These are phyloP conservation scores for Coniochaeta prunicola DNA, from an alignment of 2,329 filamentous ascomycete species.

Conservation along the genomic window DNA sequence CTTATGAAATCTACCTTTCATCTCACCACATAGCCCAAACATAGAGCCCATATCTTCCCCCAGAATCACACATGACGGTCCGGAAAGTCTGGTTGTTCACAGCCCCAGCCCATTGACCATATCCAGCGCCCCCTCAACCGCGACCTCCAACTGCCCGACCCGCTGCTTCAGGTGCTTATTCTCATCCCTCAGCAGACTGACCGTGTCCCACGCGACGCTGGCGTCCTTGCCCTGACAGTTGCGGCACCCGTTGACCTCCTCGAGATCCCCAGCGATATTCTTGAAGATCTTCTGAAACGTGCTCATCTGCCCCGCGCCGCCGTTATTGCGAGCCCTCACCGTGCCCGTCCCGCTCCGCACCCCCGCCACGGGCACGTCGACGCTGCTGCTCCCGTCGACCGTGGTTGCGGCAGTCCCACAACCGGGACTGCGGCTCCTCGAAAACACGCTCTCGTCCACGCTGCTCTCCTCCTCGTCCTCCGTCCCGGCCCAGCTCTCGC, in stretches of 20 bases:
- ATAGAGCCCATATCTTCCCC: no score
- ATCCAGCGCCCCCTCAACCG: slow-evolving; percentile 54
- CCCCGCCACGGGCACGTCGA: neutral
- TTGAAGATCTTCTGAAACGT: slow-evolving; percentile 42
- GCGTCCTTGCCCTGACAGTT: slow-evolving; percentile 54
- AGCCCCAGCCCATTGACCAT: slow-evolving; percentile 48
- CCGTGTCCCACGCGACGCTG: slow-evolving; percentile 58
- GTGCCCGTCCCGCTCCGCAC: slow-evolving; percentile 12
- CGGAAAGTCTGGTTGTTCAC: slow-evolving; percentile 17
- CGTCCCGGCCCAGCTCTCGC: slow-evolving; percentile 5
- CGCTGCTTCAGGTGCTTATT: slow-evolving; percentile 54
- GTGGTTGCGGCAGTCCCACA: slow-evolving; percentile 25
- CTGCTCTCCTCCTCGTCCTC: slow-evolving; percentile 20
- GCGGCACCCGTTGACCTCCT: slow-evolving; percentile 29
- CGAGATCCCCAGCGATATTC: slow-evolving; percentile 31
- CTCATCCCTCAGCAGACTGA: slow-evolving; percentile 53
- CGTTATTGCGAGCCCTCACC: slow-evolving; percentile 12
- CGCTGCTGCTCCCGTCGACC: slow-evolving; percentile 6
- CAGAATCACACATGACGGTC: no score
- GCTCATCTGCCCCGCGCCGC: slow-evolving; percentile 28
- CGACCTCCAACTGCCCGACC: slow-evolving; percentile 51
- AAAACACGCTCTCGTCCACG: slow-evolving; percentile 51
- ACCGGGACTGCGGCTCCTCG: slow-evolving; percentile 51
- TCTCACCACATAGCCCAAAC: neutral
- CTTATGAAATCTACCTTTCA: neutral